Evolutionary conservation across 176 grass and related monocot species (phyloP), one percentile per base, ranked within the genome.

Genomic region (Calamus simplicifolius): DNA sequence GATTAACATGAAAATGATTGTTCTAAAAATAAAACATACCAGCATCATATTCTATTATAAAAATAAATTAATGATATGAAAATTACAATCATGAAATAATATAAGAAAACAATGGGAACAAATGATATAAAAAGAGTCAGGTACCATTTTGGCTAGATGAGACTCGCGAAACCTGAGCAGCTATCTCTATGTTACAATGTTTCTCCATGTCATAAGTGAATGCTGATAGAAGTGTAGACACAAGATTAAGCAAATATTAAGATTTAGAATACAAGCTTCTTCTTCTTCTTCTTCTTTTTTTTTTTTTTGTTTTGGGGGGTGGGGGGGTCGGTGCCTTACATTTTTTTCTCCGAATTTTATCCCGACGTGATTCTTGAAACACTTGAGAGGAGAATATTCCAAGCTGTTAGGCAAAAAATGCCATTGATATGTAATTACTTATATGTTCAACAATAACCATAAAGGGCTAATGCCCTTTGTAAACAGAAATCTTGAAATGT

Each of bases 311-410:
- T 23, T 1, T 0, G 21, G 21, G 21, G 21, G 21, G 21, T 0
- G 21, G 21, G 21, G 21, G 21, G 21, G 21, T 55, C 12, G 35
- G 3, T 53, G 57, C 54, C 81, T 88, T 81, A 97, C 94, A 84
- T 57, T 85, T 88, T 66, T 85, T 98, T 66, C 78, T 85, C 50
- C 16, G 27, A 68, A 78, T 71, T 81, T 85, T 85, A 78, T 80
- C 80, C 81, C 74, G 74, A 79, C 71, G 69, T 63, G 79, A 85
- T 80, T 98, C 94, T 79, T 90, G 88, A 76, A 92, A 85, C 59
- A 98, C 84, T 89, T 98, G 88, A 48, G 84, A 88, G 27, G 88
- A 98, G 63, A 98, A 98, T 74, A 89, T 75, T 51, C 94, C 85
- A 51, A 93, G 75, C 94, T 98, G 76, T 60, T 69, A 73, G 43